Percentiles rank a stretch among this genome's conserved stretches.
These are phyloP conservation scores for Ogataea minuta DNA, from an alignment of 805 yeast species.

Conservation along the genomic window DNA sequence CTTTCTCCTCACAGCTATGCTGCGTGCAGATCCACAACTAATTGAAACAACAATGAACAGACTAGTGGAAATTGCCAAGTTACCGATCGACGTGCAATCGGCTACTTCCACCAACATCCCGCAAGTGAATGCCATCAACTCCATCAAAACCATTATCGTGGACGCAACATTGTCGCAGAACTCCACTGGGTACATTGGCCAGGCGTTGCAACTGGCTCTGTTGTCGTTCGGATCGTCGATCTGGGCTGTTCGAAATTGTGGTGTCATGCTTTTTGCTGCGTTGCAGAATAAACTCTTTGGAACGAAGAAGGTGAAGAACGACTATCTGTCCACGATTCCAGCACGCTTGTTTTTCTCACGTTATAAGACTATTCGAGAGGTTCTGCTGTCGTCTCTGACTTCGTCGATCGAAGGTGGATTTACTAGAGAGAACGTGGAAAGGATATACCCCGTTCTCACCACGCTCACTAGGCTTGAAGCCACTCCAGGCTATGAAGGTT, in stretches of 20 bases:
- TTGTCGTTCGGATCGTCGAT: slow-evolving; percentile 58
- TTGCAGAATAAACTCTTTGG: slow-evolving; percentile 81
- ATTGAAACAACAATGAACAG: slow-evolving; percentile 49
- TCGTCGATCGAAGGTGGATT: slow-evolving; percentile 27
- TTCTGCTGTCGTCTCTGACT: slow-evolving; percentile 45
- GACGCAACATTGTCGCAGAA: slow-evolving; percentile 64
- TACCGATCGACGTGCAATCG: slow-evolving; percentile 43
- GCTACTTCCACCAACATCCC: slow-evolving; percentile 67
- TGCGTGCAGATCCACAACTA: slow-evolving; percentile 50
- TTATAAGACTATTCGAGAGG: slow-evolving; percentile 50
- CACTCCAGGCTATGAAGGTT: slow-evolving; percentile 51
- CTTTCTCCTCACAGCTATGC: slow-evolving; percentile 66
- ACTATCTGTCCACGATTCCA: slow-evolving; percentile 24
- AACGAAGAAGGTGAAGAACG: slow-evolving; percentile 39
- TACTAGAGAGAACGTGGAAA: slow-evolving; percentile 44
- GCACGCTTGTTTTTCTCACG: slow-evolving; percentile 69
- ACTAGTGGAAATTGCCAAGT: slow-evolving; percentile 53
- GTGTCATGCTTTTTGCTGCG: slow-evolving; percentile 88
- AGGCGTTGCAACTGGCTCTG: slow-evolving; percentile 60
- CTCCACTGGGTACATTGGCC: slow-evolving; percentile 51
- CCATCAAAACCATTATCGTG: slow-evolving; percentile 69
- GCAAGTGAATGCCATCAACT: slow-evolving; percentile 91
- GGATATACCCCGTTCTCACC: slow-evolving; percentile 72
- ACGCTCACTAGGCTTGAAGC: slow-evolving; percentile 68
- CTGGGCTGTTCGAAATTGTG: slow-evolving; percentile 91